A percentile compares a stretch with the other conserved stretches of the same genome.
These are phyloP conservation scores for Musa schizocarpa DNA, from an alignment of 176 grass and related monocot genomes.

Conservation along the genomic window DNA sequence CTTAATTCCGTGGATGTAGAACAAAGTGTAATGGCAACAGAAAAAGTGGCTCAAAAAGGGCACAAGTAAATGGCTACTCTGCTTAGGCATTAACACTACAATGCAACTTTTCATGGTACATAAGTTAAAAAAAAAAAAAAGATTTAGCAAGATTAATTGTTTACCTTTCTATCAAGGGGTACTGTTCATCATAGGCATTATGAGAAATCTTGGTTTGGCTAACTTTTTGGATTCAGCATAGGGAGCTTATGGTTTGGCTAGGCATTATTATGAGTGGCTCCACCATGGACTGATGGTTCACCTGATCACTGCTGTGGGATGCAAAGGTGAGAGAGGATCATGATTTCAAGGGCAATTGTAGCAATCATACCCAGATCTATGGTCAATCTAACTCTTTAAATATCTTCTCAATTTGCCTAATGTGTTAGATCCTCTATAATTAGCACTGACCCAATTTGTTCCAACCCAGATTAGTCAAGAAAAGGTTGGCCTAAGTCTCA, in stretches of 20 bases:
- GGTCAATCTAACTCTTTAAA: too few relatives aligned
- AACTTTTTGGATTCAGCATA: background rate
- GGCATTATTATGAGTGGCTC: background rate
- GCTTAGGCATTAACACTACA: background rate
- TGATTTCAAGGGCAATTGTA: too few relatives aligned
- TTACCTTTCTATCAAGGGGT: background rate
- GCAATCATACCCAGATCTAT: too few relatives aligned
- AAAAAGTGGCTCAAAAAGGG: background rate
- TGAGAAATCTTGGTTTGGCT: too few relatives aligned
- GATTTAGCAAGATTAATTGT: background rate
- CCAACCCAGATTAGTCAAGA: too few relatives aligned
- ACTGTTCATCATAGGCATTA: background rate
- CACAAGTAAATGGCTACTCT: background rate
- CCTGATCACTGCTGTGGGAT: too few relatives aligned
- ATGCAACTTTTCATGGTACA: slow-evolving; percentile 1
- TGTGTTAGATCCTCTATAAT: too few relatives aligned
- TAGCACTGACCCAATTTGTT: too few relatives aligned
- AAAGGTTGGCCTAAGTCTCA: too few relatives aligned
- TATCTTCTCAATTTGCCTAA: too few relatives aligned
- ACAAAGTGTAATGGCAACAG: background rate
- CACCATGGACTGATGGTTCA: too few relatives aligned
- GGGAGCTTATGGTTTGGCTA: background rate
- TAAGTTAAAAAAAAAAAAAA: background rate
- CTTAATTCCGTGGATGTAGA: background rate
- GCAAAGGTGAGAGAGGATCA: too few relatives aligned